These are phyloP conservation scores for Purshia tridentata DNA, from an alignment of 306 rosid genomes.

Conservation along the genomic window DNA sequence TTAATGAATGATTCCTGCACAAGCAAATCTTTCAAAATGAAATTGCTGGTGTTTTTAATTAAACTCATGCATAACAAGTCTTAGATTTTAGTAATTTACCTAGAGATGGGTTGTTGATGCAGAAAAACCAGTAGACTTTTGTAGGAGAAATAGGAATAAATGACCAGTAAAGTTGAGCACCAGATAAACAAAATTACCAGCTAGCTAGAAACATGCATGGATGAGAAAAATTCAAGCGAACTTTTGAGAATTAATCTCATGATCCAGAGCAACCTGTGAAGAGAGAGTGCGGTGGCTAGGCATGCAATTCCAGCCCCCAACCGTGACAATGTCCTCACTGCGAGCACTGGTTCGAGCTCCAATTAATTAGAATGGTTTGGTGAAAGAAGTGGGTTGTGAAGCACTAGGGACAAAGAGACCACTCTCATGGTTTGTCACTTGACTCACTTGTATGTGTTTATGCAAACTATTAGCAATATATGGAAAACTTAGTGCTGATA, in stretches of 20 bases:
- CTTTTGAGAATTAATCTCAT: too few species aligned
- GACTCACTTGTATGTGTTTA: too few species aligned
- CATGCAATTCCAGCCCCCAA: conserved; percentile 76
- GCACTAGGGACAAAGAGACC: conserved; percentile 29
- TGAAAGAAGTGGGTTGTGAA: conserved; percentile 29
- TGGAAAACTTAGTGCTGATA: conserved; percentile 9
- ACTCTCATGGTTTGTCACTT: conserved; percentile 38
- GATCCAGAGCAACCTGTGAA: conserved; percentile 46
- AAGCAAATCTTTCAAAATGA: too few species aligned
- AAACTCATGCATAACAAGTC: too few species aligned
- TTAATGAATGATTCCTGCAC: too few species aligned
- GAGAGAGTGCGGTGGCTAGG: conserved; percentile 74
- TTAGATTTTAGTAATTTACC: conserved; percentile 32
- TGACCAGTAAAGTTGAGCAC: too few species aligned
- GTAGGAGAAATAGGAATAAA: conserved; percentile 71
- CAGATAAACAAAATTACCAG: too few species aligned
- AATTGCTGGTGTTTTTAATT: too few species aligned
- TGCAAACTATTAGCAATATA: too few species aligned
- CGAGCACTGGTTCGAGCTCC: conserved; percentile 26
- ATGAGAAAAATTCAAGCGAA: too few species aligned
- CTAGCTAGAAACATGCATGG: too few species aligned
- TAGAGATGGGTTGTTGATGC: conserved; percentile 75
- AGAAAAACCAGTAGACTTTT: conserved; percentile 91
- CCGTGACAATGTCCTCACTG: conserved; percentile 57
- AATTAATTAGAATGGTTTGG: background rate